phyloP scores from a whole-genome alignment of 768 basidiomycete species.

The Mycena floridula region DNA sequence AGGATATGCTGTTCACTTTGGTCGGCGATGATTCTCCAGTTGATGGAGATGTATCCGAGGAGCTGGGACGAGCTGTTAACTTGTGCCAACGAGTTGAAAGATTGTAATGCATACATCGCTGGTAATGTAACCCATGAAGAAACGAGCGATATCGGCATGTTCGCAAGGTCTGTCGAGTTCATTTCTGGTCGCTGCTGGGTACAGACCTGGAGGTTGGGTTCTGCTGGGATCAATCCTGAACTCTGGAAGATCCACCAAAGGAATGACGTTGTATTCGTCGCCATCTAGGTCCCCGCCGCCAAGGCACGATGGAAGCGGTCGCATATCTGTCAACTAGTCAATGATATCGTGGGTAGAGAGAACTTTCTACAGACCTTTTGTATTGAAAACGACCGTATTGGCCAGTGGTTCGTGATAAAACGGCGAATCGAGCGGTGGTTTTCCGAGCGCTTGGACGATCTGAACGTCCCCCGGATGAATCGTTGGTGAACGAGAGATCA shows the following conservation, averaged over 20 bases:
- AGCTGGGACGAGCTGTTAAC: constrained; percentile 24
- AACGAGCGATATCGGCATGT: constrained; percentile 62
- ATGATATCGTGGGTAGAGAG: neutral
- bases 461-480: constrained; percentile 69
- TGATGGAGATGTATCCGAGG: constrained; percentile 55
- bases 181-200: constrained; percentile 41
- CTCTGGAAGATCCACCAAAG: constrained; percentile 29
- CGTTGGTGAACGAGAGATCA: constrained; percentile 60
- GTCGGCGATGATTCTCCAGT: constrained; percentile 64
- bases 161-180: constrained; percentile 41
- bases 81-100: neutral
- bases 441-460: constrained; percentile 52
- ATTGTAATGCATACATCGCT: constrained; percentile 42
- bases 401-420: constrained; percentile 43
- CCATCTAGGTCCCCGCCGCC: constrained; percentile 72
- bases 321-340: constrained; percentile 31
- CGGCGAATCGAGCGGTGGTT: constrained; percentile 46
- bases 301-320: constrained; percentile 56
- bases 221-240: constrained; percentile 18
- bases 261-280: constrained; percentile 50
- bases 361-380: constrained; percentile 4
- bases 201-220: constrained; percentile 35
- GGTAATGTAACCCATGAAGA: constrained; percentile 63
- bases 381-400: constrained; percentile 58
- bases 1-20: constrained; percentile 39